Evolutionary conservation across 2,329 filamentous ascomycete species (phyloP).

Genomic region (Beauveria brongniartii): DNA sequence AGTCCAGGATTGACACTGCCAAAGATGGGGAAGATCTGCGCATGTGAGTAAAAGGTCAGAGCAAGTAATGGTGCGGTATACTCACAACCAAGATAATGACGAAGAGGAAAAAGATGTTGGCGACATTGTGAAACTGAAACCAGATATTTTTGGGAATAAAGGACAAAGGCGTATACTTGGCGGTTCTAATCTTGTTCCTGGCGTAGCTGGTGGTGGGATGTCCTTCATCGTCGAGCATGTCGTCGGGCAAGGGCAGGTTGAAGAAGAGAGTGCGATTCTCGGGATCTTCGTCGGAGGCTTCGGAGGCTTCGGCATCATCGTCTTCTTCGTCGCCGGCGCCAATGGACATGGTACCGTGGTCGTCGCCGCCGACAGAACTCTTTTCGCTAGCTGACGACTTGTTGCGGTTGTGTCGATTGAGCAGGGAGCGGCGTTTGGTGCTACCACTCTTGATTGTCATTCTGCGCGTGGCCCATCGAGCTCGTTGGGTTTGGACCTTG

Average conservation of each 20-base stretch:
- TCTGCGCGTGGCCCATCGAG: conserved; percentile 95
- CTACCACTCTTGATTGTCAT: conserved; percentile 66
- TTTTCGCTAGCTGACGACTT: conserved; percentile 58
- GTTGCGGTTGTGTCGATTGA: conserved; percentile 65
- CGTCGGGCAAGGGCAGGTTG: conserved; percentile 70
- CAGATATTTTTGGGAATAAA: conserved; percentile 96
- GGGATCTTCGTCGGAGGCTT: conserved; percentile 31
- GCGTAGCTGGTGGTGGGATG: conserved; percentile 61
- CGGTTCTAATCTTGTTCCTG: conserved; percentile 94
- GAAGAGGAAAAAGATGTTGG: conserved; percentile 97
- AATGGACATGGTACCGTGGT: conserved; percentile 32
- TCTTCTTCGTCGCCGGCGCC: conserved; percentile 20
- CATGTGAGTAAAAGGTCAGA: conserved; percentile 12
- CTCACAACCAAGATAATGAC: conserved; percentile 89
- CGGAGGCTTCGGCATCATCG: conserved; percentile 21
- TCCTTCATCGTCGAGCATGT: conserved; percentile 74
- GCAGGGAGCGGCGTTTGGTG: conserved; percentile 74
- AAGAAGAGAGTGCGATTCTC: conserved; percentile 64
- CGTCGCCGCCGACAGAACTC: conserved; percentile 37
- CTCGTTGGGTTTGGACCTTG: conserved; percentile 53
- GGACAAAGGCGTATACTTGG: conserved; percentile 92
- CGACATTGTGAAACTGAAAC: conserved; percentile 97
- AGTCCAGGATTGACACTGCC: conserved; percentile 84
- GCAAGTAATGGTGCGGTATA: conserved; percentile 4
- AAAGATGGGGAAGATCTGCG: conserved; percentile 91